phyloP scores from a whole-genome alignment of 441 rosid species.

The Gossypium lobatum region DNA sequence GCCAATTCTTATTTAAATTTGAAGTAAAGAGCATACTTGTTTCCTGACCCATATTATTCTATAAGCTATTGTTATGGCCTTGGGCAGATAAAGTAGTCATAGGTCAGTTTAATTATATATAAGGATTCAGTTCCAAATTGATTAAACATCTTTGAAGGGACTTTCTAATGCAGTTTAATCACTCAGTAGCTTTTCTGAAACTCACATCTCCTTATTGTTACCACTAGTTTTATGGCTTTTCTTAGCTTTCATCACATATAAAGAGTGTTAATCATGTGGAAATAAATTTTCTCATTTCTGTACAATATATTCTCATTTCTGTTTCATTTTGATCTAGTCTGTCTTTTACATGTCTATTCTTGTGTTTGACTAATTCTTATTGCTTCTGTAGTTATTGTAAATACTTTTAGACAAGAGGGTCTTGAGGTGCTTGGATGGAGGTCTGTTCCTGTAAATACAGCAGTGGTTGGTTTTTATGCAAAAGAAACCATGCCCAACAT shows the following conservation, averaged over 20 bases:
- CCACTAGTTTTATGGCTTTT: neutral
- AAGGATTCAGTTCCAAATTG: neutral
- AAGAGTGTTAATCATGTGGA: neutral
- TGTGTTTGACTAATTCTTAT: constrained; percentile 20
- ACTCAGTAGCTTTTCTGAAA: neutral
- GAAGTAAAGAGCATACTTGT: neutral
- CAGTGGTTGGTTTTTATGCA: constrained; percentile 91
- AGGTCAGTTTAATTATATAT: neutral
- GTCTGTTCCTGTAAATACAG: constrained; percentile 79
- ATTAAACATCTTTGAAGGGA: neutral
- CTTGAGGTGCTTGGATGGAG: constrained; percentile 98
- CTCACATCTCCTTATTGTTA: neutral
- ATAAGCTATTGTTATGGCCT: neutral
- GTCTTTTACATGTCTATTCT: constrained; percentile 1
- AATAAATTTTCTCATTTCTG: neutral
- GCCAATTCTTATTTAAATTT: neutral
- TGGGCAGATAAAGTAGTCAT: neutral
- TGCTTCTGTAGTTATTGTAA: constrained; percentile 59
- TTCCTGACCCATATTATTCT: constrained; percentile 1
- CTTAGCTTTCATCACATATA: neutral
- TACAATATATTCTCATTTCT: neutral
- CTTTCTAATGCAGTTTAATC: constrained; percentile 1
- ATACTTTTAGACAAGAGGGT: constrained; percentile 87
- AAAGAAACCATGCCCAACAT: constrained; percentile 92
- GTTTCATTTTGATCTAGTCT: constrained; percentile 3